A percentile compares a stretch with the other conserved stretches of the same genome.
Conservation (phyloP, 495 filamentous ascomycete species). For the Penicillium lagena region DNA sequence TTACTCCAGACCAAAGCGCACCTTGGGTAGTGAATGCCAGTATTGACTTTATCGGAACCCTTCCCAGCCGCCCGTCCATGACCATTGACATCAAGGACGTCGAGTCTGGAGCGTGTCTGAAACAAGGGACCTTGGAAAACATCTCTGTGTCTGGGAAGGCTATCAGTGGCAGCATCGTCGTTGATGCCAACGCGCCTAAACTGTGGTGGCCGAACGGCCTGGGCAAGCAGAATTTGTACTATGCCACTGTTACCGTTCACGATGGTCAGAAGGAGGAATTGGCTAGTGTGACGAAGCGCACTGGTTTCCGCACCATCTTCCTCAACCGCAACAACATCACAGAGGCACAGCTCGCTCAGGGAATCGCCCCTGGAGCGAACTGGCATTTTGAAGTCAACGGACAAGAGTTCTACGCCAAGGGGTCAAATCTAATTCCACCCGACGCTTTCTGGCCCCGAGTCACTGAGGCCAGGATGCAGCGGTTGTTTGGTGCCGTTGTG, state of each 20-base stretch:
- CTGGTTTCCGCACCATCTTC: slow-evolving; percentile 63
- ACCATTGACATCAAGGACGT: slow-evolving; percentile 48
- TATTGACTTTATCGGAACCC: slow-evolving; percentile 51
- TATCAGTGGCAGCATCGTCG: slow-evolving; percentile 43
- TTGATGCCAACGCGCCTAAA: slow-evolving; percentile 41
- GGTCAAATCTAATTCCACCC: slow-evolving; percentile 60
- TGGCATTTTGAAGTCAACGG: slow-evolving; percentile 70
- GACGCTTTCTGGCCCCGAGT: slow-evolving; percentile 63
- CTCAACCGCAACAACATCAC: slow-evolving; percentile 56
- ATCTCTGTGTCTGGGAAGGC: slow-evolving; percentile 37
- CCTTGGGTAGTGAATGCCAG: slow-evolving; percentile 68
- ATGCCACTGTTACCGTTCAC: slow-evolving; percentile 45
- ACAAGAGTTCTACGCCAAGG: slow-evolving; percentile 62
- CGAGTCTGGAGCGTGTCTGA: slow-evolving; percentile 37
- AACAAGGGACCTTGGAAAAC: slow-evolving; percentile 35
- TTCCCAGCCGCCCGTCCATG: slow-evolving; percentile 43
- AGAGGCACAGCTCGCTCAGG: slow-evolving; percentile 46
- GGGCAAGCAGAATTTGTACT: slow-evolving; percentile 55
- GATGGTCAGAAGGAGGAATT: slow-evolving; percentile 26
- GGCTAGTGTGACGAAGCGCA: slow-evolving; percentile 47
- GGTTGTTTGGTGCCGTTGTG: slow-evolving; percentile 50
- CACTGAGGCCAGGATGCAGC: slow-evolving; percentile 44
- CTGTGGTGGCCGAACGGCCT: slow-evolving; percentile 62
- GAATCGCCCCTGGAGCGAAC: slow-evolving; percentile 57
- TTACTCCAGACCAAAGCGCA: slow-evolving; percentile 52